Evolutionary conservation across 140 eudicot genomes (phyloP).

Genomic region (Ambrosia hybrid): DNA sequence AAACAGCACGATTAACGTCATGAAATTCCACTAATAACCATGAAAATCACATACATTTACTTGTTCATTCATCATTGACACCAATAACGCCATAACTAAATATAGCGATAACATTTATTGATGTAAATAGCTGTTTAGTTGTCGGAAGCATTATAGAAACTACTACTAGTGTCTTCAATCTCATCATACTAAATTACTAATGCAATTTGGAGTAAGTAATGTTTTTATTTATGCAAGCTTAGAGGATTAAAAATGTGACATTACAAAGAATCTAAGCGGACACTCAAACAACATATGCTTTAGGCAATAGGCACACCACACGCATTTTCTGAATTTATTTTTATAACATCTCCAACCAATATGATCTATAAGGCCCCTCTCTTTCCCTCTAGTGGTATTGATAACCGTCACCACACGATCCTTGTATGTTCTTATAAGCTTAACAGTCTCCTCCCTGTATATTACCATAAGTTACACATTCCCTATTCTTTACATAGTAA

Average conservation of each 20-base stretch:
- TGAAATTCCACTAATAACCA: background rate
- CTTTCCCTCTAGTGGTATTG: background rate
- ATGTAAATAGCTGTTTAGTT: background rate
- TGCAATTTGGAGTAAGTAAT: too few species aligned
- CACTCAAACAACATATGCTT: too few species aligned
- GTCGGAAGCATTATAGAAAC: conserved; percentile 14
- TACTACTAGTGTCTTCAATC: background rate
- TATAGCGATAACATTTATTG: background rate
- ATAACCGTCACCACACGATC: background rate
- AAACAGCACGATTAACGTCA: background rate
- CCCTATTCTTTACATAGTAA: conserved; percentile 9
- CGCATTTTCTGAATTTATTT: too few species aligned
- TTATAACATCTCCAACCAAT: too few species aligned
- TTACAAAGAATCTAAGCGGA: too few species aligned
- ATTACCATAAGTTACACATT: background rate
- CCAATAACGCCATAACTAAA: conserved; percentile 13
- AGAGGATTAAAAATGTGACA: too few species aligned
- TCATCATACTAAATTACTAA: background rate
- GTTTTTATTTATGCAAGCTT: too few species aligned
- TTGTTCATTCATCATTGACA: background rate
- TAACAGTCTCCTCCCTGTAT: conserved; percentile 3
- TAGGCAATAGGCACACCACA: too few species aligned
- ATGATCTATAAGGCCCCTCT: too few species aligned
- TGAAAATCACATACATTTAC: background rate
- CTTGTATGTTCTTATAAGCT: conserved; percentile 7